Percentiles rank a stretch among this genome's conserved stretches.
Evolutionary conservation across 768 basidiomycete genomes (phyloP).

Genomic region (Russula vinacea): DNA sequence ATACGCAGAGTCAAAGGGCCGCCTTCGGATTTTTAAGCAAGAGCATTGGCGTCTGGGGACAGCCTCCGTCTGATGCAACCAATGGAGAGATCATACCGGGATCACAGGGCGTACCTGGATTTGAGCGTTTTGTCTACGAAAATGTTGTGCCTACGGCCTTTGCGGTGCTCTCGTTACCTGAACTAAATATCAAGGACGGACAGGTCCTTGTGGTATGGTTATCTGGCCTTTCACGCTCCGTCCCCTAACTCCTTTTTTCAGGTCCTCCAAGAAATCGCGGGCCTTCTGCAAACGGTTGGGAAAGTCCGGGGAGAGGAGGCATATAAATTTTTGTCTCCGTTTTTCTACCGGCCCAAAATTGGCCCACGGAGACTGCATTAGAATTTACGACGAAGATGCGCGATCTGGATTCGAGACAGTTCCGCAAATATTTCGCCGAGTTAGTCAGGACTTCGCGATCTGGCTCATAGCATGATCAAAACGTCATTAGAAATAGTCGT

Average conservation of each 20-base stretch:
- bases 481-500: neutral
- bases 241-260: constrained; percentile 35
- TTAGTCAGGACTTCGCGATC: constrained; percentile 70
- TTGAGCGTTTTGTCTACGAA: constrained; percentile 89
- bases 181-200: constrained; percentile 87
- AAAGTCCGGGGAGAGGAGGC: constrained; percentile 80
- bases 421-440: constrained; percentile 85
- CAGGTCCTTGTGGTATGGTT: constrained; percentile 73
- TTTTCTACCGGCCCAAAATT: constrained; percentile 85
- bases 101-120: constrained; percentile 66
- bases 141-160: constrained; percentile 80
- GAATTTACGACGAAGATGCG: constrained; percentile 77
- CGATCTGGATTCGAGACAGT: constrained; percentile 68
- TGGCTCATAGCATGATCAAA: constrained; percentile 25
- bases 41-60: constrained; percentile 67
- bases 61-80: constrained; percentile 40
- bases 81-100: constrained; percentile 27
- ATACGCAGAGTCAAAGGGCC: constrained; percentile 70
- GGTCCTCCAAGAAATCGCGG: constrained; percentile 89
- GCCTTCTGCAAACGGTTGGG: constrained; percentile 73
- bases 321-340: constrained; percentile 71
- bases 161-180: constrained; percentile 68
- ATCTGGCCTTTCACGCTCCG: neutral
- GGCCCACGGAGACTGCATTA: constrained; percentile 72
- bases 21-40: constrained; percentile 77